phyloP scores from a whole-genome alignment of 75 land plant genomes.

The Selaginella moellendorffii region DNA sequence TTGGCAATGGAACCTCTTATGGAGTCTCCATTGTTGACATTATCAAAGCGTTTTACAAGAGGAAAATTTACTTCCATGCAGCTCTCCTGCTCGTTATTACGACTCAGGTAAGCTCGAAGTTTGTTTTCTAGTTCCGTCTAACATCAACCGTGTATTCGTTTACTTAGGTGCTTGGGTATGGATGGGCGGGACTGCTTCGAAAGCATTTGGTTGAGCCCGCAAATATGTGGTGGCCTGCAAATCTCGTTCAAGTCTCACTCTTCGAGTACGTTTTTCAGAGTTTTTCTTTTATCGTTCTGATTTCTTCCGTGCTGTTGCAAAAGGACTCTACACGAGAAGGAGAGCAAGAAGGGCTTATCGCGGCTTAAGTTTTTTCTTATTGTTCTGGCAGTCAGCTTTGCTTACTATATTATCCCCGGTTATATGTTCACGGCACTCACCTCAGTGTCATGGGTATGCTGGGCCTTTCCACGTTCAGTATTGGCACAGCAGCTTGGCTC shows the following conservation, averaged over 20 bases:
- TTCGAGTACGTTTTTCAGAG: slow-evolving; percentile 38
- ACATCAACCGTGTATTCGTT: too few relatives aligned
- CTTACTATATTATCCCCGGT: slow-evolving; percentile 19
- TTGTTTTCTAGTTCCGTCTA: too few relatives aligned
- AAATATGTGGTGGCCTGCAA: slow-evolving; percentile 75
- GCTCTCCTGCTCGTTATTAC: slow-evolving; percentile 41
- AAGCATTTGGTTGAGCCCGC: slow-evolving; percentile 50
- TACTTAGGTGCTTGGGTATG: slow-evolving; percentile 65
- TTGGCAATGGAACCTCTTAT: slow-evolving; percentile 26
- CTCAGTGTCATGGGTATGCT: slow-evolving; percentile 24
- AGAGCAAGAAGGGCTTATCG: slow-evolving; percentile 26
- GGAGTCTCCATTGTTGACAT: slow-evolving; percentile 43
- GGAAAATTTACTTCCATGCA: slow-evolving; percentile 26
- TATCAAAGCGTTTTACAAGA: slow-evolving; percentile 58
- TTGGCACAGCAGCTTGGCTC: slow-evolving; percentile 24
- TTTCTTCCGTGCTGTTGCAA: not conserved
- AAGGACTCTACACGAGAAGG: slow-evolving; percentile 57
- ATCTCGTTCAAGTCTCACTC: slow-evolving; percentile 52
- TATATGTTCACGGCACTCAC: slow-evolving; percentile 18
- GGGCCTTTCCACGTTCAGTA: slow-evolving; percentile 19
- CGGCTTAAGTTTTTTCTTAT: slow-evolving; percentile 50
- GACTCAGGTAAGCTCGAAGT: slow-evolving; percentile 67
- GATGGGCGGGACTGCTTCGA: slow-evolving; percentile 61
- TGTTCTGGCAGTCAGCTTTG: slow-evolving; percentile 24
- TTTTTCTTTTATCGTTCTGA: too few relatives aligned